These are phyloP conservation scores for Mycena leptocephala DNA, from an alignment of 768 basidiomycete species.

Conservation along the genomic window DNA sequence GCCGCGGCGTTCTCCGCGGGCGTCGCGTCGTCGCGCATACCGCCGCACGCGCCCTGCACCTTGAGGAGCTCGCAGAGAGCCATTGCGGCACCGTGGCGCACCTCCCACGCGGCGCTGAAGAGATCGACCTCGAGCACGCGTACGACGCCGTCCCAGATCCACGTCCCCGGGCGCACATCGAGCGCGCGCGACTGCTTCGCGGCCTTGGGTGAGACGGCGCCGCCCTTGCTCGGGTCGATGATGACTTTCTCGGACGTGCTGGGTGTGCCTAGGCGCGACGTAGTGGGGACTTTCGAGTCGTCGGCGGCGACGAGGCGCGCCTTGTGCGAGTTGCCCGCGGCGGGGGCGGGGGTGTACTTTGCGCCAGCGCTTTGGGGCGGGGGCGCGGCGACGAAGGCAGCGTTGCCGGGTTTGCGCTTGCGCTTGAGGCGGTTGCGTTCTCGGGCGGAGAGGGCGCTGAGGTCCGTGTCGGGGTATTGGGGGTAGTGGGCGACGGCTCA, in stretches of 20 bases:
- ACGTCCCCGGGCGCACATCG: constrained; percentile 80
- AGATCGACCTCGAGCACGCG: constrained; percentile 87
- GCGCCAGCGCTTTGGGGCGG: constrained; percentile 73
- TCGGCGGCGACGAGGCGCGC: constrained; percentile 83
- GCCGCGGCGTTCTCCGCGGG: constrained; percentile 72
- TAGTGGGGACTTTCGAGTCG: constrained; percentile 59
- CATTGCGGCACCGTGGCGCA: constrained; percentile 94
- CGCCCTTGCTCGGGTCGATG: constrained; percentile 88
- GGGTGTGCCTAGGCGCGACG: constrained; percentile 75
- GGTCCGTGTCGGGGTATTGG: constrained; percentile 63
- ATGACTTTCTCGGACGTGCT: constrained; percentile 74
- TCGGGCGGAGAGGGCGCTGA: constrained; percentile 83
- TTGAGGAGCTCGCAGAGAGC: constrained; percentile 92
- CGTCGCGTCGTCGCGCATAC: constrained; percentile 76
- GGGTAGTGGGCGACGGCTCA: constrained; percentile 67
- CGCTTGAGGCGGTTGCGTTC: constrained; percentile 96
- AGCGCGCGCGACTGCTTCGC: constrained; percentile 85
- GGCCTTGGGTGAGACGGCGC: constrained; percentile 85
- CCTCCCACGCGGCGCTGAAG: constrained; percentile 92
- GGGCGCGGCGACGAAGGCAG: constrained; percentile 85
- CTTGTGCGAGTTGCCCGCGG: constrained; percentile 73
- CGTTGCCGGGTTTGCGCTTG: constrained; percentile 91
- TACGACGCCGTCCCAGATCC: constrained; percentile 91
- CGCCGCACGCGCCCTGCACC: constrained; percentile 85
- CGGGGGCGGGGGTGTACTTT: constrained; percentile 73